Base-by-base conservation (phyloP, 164 flowering plant species). In the Nymphaea colorata region DNA sequence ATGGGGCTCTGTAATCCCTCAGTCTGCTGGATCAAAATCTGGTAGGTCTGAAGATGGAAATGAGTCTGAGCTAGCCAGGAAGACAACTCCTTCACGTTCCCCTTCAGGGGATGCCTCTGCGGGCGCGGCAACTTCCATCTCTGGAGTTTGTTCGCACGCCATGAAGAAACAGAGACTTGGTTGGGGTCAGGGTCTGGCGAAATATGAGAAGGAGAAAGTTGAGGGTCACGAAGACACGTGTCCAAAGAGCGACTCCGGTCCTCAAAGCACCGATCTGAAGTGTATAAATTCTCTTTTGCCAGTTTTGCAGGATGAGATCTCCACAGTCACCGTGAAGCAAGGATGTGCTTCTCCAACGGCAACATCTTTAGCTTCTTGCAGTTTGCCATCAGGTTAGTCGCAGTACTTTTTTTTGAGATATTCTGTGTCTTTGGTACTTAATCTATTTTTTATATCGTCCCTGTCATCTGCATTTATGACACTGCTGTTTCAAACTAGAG, bases 161-260 rank as follows among this genome's bases (percentile, higher is more conserved):
- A 81, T 84, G 81, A 95, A 95, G 83, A 95, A 89, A 76, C 93
- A 85, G 59, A 90, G 99, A 17, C 98, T 95, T 64, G 89, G 90
- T 41, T 95, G 98, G 98, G 99, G 99, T 43, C 93, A 95, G 75
- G 99, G 99, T 55, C 83, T 95, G 76, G 99, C 99, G n/a, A 95
- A 90, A 76, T 95, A 89, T 73, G 99, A 95, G 79, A 92, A 89
- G 74, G 80, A 85, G 81, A 87, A 85, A 75, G 89, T 88, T 67
- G 97, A 83, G 18, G 95, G 81, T 43, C 92, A 89, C 61, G 90
- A 85, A 59, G 91, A 78, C 53, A 73, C 55, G 71, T 66, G 53
- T 36, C 64, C 61, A 59, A 77, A 78, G 69, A 78, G 72, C 72
- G 85, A 61, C n/a, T 0, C 5, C 12, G 7, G 41, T 17, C 5